Evolutionary conservation across 2,329 filamentous ascomycete genomes (phyloP), one percentile per base, ranked within the genome.

Genomic region (Aulographum hederae): DNA sequence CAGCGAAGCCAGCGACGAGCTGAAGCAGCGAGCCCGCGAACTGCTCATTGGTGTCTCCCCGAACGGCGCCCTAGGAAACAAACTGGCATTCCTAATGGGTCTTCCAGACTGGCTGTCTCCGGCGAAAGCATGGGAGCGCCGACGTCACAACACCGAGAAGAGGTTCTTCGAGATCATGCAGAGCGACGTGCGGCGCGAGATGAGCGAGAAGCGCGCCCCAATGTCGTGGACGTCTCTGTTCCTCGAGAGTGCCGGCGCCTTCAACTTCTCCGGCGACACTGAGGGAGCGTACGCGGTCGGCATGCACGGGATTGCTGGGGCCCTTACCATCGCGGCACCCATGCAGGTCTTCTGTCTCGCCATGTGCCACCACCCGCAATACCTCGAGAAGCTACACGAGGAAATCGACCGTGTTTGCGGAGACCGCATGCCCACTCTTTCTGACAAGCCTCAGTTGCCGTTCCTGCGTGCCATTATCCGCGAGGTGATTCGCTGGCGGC

Each of bases 331-430:
- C 20, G 57, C 58, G 1, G 57, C 56, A 4, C 55, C 56, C 1
- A 58, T 61, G 53, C 55, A 60, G 38, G 55, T 49, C 3, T 61
- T 60, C 39, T 58, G 54, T 36, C 46, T 61, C n/a, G 56, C 57
- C 10, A 54, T 61, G 50, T 50, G 50, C 33, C 45, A 56, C 39
- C 55, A 59, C 27, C 57, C 58, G 13, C 48, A 60, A 35, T 58
- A 52, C 30, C 45, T 59, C 32, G 44, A 46, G 2, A 49, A 53
- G 38, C 43, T 56, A 4, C 52, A 56, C 16, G 51, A 54, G 33
- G 54, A 56, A 34, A 34, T 56, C 4, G 53, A 56, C 32, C 43
- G 51, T 3, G 51, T 56, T 3, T 56, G 53, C 25, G 52, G 52
- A 28, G 47, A 53, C 19, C 40, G 52, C 20, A 41, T 51, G 13